Base-by-base conservation (phyloP, 2,329 filamentous ascomycete species). In the Cryphonectria parasitica region DNA sequence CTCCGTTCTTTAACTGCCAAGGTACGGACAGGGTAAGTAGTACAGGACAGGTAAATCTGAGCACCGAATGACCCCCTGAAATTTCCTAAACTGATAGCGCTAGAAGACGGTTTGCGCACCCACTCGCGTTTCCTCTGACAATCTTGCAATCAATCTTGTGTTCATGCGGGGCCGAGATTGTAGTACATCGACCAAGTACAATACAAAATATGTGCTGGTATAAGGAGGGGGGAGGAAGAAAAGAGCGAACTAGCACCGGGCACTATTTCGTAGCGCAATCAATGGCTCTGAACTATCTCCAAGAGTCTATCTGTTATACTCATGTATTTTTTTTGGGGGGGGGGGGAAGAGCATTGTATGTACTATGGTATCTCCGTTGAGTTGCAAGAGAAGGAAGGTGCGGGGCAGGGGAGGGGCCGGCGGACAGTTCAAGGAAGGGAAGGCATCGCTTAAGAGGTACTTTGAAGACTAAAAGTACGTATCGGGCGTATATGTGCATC, bases 101-200 rank as follows among this genome's bases (percentile, higher is more conserved):
- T 58, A 58, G 54, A 58, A 58, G 15, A 58, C 13, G 8, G 28
- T 8, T 15, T 58, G 13, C 15, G 54, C 54, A 58, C 28, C 54
- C 54, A 58, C 54, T 58, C 54, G 54, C 54, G 28, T 58, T 28
- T 58, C 52, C 43, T 49, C 43, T 49, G 17, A 25, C 52, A 56
- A 56, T 56, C 28, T 58, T 58, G 54, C 28, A 28, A 58, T 25
- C 25, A 31, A 19, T 31, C 25, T 31, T 34, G 3, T 31, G 1
- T 52, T 13, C 28, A 58, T 31, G 54, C 54, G 2, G 2, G 11
- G 25, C 25, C 28, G n/a, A 49, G 45, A 49, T 3, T n/a, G 45
- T n/a, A 49, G 6, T 49, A n/a, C 41, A 43, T 43, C 1, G 34
- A 34, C 34, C 1, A 34, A 34, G 34, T 34, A 34, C 34, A 43